Percentiles rank a stretch among this genome's conserved stretches.
Evolutionary conservation across 2,329 filamentous ascomycete species (phyloP).

Genomic region (Scedosporium aurantiacum): DNA sequence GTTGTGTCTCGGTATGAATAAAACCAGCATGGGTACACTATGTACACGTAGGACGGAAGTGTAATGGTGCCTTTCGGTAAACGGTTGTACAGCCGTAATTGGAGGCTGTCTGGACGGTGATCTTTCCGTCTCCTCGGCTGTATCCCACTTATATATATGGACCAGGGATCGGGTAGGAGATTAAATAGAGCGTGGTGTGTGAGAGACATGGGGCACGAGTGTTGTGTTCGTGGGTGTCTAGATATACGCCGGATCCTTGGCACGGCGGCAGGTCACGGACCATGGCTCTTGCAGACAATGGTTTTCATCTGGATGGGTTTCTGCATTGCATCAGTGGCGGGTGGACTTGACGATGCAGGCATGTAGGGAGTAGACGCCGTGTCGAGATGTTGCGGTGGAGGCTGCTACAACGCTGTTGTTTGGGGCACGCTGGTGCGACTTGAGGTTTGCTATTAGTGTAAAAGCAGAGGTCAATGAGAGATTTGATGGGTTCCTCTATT

Average conservation of each 20-base stretch:
- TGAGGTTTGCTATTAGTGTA: no score
- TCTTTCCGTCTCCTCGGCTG: constrained; percentile 7
- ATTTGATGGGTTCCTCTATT: not conserved
- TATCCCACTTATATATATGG: not conserved
- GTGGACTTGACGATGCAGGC: not conserved
- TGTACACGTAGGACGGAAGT: not conserved
- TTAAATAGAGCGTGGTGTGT: not conserved
- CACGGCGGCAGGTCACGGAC: constrained; percentile 2
- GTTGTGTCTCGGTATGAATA: not conserved
- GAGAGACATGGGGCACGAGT: not conserved
- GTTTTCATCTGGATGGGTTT: not conserved
- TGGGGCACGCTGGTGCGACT: no score
- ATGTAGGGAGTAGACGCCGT: constrained; percentile 2
- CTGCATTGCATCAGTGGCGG: not conserved
- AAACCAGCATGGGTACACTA: not conserved
- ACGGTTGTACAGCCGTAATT: not conserved
- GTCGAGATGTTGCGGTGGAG: not conserved
- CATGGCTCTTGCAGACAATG: not conserved
- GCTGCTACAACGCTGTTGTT: no score
- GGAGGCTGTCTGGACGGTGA: not conserved
- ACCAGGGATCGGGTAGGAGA: not conserved
- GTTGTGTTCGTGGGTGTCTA: not conserved
- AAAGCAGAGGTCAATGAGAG: no score
- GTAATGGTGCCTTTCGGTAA: not conserved
- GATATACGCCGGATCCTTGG: not conserved